Evolutionary conservation across 352 stramenopile species (phyloP), one percentile per base, ranked within the genome.

Genomic region (Phytophthora sojae): DNA sequence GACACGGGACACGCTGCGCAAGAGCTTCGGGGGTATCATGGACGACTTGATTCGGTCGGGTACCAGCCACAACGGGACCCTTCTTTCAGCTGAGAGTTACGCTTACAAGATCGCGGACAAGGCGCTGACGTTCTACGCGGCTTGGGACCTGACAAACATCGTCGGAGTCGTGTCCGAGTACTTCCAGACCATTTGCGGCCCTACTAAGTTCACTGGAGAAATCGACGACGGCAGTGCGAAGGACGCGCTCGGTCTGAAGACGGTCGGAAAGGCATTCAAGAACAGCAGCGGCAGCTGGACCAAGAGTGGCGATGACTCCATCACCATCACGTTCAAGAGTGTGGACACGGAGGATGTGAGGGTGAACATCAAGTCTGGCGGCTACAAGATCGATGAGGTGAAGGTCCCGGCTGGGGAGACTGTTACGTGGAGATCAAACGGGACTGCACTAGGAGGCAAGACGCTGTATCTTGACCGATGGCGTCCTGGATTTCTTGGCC

Each of bases 141-240:
- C 77, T 7, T 86, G 78, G 55, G 78, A 86, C 39, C 30, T 71
- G 5, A 85, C 76, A 12, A 75, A 73, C 12, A 50, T 86, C 49
- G 68, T 59, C 11, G 25, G 29, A 6, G 69, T 86, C 44, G 65
- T 69, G 4, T 65, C 75, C 21, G 73, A 83, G 32, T 88, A 78
- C 23, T 67, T 88, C 4, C 77, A 88, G 57, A 81, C 77, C 0
- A 82, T 85, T 37, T 86, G 80, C 21, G 76, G 73, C 9, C 75
- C 80, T 4, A 84, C 80, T 14, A 62, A 71, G 23, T 84, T 81
- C 59, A 70, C 75, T 9, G 75, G 78, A 3, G 64, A 80, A 0
- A 76, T 88, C 49, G 70, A 79, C 35, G 73, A 85, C 52, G 80
- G 80, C 7, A 61, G 67, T 45, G 72, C 75, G 1, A 66, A 77